phyloP scores from a whole-genome alignment of 208 protist species.

The Acanthamoeba rhysodes region DNA sequence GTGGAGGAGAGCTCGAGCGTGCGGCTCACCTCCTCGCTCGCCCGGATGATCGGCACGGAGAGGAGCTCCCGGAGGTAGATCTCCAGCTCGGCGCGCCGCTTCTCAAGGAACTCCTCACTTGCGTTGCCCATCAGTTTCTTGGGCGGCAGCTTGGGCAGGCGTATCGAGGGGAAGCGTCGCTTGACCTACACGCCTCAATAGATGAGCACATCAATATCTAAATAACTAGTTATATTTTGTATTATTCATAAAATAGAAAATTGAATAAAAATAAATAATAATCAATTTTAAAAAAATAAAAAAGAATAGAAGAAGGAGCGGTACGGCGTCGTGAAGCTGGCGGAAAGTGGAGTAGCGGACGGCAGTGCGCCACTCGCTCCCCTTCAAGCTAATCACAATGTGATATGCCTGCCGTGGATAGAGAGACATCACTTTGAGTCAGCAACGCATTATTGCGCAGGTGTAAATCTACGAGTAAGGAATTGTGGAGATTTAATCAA shows the following conservation, averaged over 20 bases:
- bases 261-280: not conserved
- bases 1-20: not conserved
- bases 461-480: no score
- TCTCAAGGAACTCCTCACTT: constrained; percentile 63
- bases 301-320: not conserved
- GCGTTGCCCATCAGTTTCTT: constrained; percentile 74
- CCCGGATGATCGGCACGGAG: constrained; percentile 32
- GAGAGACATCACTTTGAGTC: not conserved
- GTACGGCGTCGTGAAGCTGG: constrained; percentile 33
- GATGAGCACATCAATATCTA: no score
- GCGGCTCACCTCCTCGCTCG: constrained; percentile 52
- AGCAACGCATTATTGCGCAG: not conserved
- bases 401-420: not conserved
- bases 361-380: not conserved
- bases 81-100: constrained; percentile 45
- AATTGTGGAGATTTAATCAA: not conserved
- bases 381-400: not conserved
- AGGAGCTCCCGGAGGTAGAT: constrained; percentile 58
- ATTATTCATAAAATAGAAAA: not conserved
- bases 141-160: constrained; percentile 53
- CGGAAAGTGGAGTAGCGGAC: constrained; percentile 62
- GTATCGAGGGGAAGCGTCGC: constrained; percentile 20
- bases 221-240: not conserved
- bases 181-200: constrained; percentile 1
- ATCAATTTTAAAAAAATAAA: not conserved